Evolutionary conservation across 2,329 filamentous ascomycete species (phyloP).

Genomic region (Cordyceps militaris): DNA sequence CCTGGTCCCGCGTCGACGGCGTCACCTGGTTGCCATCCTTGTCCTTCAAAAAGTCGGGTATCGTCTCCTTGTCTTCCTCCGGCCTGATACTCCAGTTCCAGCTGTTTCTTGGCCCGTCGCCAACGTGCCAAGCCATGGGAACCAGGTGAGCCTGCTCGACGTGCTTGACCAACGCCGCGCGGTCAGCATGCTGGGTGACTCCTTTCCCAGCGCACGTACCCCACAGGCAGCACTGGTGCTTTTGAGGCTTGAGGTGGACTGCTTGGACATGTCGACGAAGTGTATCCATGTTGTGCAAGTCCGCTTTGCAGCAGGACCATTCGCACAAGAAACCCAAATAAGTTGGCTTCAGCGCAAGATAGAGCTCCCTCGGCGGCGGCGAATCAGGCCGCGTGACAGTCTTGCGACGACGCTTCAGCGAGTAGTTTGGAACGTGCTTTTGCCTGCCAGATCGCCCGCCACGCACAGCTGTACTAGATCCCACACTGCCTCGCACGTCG

Average conservation of each 20-base stretch:
- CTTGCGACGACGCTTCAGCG: conserved; percentile 31
- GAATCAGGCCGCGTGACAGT: conserved; percentile 34
- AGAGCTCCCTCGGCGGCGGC: conserved; percentile 34
- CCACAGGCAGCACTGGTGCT: conserved; percentile 24
- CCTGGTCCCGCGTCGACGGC: conserved; percentile 46
- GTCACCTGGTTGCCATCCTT: conserved; percentile 49
- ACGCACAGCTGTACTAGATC: neutral
- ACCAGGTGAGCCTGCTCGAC: conserved; percentile 47
- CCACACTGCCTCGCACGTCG: conserved; percentile 15
- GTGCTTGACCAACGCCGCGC: conserved; percentile 39
- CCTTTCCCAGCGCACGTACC: conserved; percentile 22
- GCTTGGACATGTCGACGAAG: conserved; percentile 45
- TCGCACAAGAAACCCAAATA: conserved; percentile 52
- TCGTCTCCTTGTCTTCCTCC: conserved; percentile 7
- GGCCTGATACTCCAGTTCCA: conserved; percentile 17
- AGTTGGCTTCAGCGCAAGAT: conserved; percentile 32
- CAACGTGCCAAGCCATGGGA: conserved; percentile 49
- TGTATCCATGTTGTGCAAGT: conserved; percentile 56
- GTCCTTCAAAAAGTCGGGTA: conserved; percentile 47
- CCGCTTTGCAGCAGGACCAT: conserved; percentile 51
- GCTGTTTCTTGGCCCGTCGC: conserved; percentile 49
- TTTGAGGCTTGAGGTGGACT: conserved; percentile 36
- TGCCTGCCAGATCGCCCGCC: neutral
- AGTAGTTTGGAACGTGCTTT: conserved; percentile 16
- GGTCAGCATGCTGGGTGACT: conserved; percentile 28